Percentiles rank a stretch among this genome's conserved stretches.
These are phyloP conservation scores for Lentinula novae-zelandiae DNA, from an alignment of 1,284 basidiomycete genomes.

Conservation along the genomic window DNA sequence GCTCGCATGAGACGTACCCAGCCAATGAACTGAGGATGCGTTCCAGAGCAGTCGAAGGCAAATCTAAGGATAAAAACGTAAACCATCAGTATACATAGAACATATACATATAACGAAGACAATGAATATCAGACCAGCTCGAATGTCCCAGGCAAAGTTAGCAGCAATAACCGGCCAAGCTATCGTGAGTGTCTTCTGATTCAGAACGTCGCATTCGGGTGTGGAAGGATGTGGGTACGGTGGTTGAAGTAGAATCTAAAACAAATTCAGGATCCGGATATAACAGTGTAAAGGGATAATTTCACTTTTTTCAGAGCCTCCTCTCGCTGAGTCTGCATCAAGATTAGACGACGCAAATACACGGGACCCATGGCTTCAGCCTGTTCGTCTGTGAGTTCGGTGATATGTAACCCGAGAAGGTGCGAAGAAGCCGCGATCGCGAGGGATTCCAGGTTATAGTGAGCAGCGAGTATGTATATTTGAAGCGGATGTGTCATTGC, in stretches of 20 bases:
- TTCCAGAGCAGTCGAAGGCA: conserved; percentile 1
- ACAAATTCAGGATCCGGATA: neutral
- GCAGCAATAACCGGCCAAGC: conserved; percentile 30
- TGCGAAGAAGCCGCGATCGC: neutral
- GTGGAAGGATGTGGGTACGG: conserved; percentile 3
- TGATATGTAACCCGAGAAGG: neutral
- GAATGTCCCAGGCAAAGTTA: conserved; percentile 30
- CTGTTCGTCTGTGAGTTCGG: neutral
- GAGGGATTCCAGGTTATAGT: neutral
- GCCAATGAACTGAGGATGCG: neutral
- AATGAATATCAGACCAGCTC: conserved; percentile 24
- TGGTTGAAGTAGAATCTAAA: conserved; percentile 1
- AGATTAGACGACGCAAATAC: neutral
- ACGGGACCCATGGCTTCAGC: neutral
- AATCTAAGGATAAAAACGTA: conserved; percentile 13
- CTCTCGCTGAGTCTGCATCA: conserved; percentile 1
- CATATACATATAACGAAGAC: conserved; percentile 31
- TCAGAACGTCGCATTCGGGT: neutral
- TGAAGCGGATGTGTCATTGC: neutral
- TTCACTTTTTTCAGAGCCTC: neutral
- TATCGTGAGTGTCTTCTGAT: neutral
- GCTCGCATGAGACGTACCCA: neutral
- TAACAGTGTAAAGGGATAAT: neutral
- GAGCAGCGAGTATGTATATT: neutral
- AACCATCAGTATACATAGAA: conserved; percentile 15